Base-by-base conservation (phyloP, 75 land plant species). In the Azolla pinnata region DNA sequence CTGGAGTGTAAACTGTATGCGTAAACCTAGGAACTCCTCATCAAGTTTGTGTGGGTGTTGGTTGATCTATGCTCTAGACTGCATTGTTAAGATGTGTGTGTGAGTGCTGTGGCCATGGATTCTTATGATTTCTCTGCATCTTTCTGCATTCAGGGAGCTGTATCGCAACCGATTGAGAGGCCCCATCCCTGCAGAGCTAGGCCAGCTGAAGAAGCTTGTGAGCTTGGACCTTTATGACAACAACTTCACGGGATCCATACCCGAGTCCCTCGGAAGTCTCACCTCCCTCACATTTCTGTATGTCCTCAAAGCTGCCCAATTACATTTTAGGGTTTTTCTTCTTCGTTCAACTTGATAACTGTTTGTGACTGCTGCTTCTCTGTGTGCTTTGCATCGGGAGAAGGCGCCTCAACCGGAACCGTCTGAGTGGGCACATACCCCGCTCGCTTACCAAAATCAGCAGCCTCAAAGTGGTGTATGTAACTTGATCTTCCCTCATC, bases 381-480 rank as follows among this genome's bases (percentile, higher is more conserved):
- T 35, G 12, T 5, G 5, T 35, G 12, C 40, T 35, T 35, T 35
- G 40, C 40, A 5, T 35, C 10, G 5, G 21, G 28, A 60, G 75
- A 68, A 81, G 84, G 62, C 69, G 81, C 25, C 64, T 84, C 30
- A 84, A 84, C 51, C 61, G 61, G 16, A 84, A 84, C 59, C 56
- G 54, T 31, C 56, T 84, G 58, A 81, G 57, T 0, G 87, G 87
- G 19, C 79, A 66, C 45, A 84, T 84, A 27, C 87, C 87, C 4
- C 76, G 80, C n/a, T 65, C 75, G 32, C 72, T 84, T 9, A 71
- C 78, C 7, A 50, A 54, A 16, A 67, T 81, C 54, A 52, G 74
- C 17, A 78, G 61, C 59, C 75, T 84, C 9, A 81, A 84, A 59
- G 79, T 77, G 29, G 29, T 81, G 83, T 79, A 67, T 48, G 76